Percentiles rank a stretch among this genome's conserved stretches.
These are phyloP conservation scores for Botrytis elliptica DNA, from an alignment of 2,329 filamentous ascomycete species.

Conservation along the genomic window DNA sequence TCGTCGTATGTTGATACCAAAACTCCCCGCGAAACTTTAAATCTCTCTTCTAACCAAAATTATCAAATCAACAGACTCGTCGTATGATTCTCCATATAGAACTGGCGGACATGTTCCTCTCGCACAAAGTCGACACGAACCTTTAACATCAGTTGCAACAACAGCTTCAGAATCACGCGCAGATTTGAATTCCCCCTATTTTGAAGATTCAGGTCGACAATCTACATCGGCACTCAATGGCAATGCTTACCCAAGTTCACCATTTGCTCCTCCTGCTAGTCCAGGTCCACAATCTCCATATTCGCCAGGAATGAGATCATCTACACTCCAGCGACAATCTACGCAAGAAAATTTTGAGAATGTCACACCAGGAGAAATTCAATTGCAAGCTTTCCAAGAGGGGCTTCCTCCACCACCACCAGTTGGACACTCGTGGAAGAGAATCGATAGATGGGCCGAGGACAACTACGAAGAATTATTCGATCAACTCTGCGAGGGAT, in stretches of 20 bases:
- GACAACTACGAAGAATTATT: slow-evolving; percentile 92
- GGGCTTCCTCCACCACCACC: slow-evolving; percentile 88
- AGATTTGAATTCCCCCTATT: slow-evolving; percentile 77
- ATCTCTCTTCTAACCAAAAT: not conserved
- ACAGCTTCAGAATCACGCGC: slow-evolving; percentile 81
- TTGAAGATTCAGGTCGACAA: slow-evolving; percentile 63
- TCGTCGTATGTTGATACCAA: slow-evolving; percentile 52
- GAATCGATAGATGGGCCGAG: slow-evolving; percentile 92
- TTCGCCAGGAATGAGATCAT: slow-evolving; percentile 85
- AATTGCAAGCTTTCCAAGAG: slow-evolving; percentile 93
- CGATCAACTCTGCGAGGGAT: slow-evolving; percentile 90
- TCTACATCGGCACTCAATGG: slow-evolving; percentile 53
- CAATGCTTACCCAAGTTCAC: slow-evolving; percentile 53
- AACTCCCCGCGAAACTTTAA: not conserved
- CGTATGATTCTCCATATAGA: slow-evolving; percentile 88
- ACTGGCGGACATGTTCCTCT: slow-evolving; percentile 88
- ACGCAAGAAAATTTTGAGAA: slow-evolving; percentile 68
- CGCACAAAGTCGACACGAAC: slow-evolving; percentile 74
- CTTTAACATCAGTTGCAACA: slow-evolving; percentile 84
- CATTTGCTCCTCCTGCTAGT: slow-evolving; percentile 45
- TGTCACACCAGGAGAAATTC: slow-evolving; percentile 77
- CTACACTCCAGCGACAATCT: slow-evolving; percentile 62
- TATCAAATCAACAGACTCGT: slow-evolving; percentile 65
- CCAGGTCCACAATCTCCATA: slow-evolving; percentile 68
- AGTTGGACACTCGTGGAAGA: slow-evolving; percentile 84